Evolutionary conservation across 1,284 basidiomycete genomes (phyloP), one percentile per base, ranked within the genome.

Genomic region (Fereydounia khargensis): DNA sequence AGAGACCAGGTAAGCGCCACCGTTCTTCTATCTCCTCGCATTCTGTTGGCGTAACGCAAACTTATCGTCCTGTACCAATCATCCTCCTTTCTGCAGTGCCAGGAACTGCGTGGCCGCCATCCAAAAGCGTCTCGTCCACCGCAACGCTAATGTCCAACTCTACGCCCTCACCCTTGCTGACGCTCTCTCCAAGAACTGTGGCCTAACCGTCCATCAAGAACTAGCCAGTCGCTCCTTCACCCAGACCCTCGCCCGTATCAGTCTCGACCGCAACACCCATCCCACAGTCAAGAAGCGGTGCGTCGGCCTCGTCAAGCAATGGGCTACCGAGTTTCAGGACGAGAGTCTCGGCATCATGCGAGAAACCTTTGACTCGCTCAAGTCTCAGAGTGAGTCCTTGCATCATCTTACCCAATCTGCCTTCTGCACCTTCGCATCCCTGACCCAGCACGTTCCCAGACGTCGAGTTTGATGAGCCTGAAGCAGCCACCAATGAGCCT

Each of bases 131-230:
- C 81, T 99, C 1, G 82, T 87, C 13, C 92, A 99, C 78, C 85
- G 94, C 27, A 95, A 88, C 75, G 88, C 94, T 13, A 98, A 95
- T 69, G 95, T 98, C 0, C 95, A 98, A 78, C 82, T 97, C 1
- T 96, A 94, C 71, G 84, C 91, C 8, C 83, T 98, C n/a, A 82
- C 68, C 4, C 65, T 75, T 24, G 48, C 61, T 24, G 73, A 75
- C 24, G 59, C 67, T 2, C 60, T 75, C 8, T 86, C 87, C 34
- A 96, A 95, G 82, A 98, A 99, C 89, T 70, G 89, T 67, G 84
- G 85, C 5, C 81, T 87, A 58, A 81, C 85, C 16, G 79, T 95
- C 6, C 85, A 92, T 72, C 83, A 86, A 41, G 94, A 98, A 77
- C 82, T 99, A 42, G 86, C 90, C 0, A 88, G 87, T 24, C 82